Percentiles rank a stretch among this genome's conserved stretches.
Evolutionary conservation across 2,329 filamentous ascomycete species (phyloP).

Genomic region (Fusarium abutilonis): DNA sequence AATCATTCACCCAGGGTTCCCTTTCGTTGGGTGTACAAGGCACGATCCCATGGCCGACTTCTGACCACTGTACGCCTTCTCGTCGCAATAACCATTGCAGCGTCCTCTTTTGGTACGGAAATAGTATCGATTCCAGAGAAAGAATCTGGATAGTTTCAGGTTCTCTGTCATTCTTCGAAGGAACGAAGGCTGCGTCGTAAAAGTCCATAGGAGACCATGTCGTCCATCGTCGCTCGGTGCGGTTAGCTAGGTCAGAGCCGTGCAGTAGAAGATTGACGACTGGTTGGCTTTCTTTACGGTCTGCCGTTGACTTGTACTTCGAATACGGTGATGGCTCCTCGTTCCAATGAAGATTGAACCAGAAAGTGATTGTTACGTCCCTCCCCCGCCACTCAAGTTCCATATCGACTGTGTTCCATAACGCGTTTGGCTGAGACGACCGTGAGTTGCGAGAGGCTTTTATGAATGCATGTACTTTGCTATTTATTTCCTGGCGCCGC

Average conservation of each 20-base stretch:
- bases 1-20: slow-evolving; percentile 40
- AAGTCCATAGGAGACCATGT: slow-evolving; percentile 65
- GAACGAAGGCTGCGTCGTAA: slow-evolving; percentile 74
- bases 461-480: slow-evolving; percentile 36
- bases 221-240: slow-evolving; percentile 1
- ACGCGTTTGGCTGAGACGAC: slow-evolving; percentile 41
- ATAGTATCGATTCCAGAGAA: slow-evolving; percentile 63
- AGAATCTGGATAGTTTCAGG: slow-evolving; percentile 55
- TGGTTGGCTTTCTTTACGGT: slow-evolving; percentile 49
- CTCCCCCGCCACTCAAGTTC: slow-evolving; percentile 44
- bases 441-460: slow-evolving; percentile 12
- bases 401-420: slow-evolving; percentile 51
- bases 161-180: slow-evolving; percentile 56
- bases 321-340: slow-evolving; percentile 48
- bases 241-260: not conserved
- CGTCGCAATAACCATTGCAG: slow-evolving; percentile 75
- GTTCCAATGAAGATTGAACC: slow-evolving; percentile 56
- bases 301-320: slow-evolving; percentile 43
- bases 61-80: slow-evolving; percentile 67
- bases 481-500: slow-evolving; percentile 36
- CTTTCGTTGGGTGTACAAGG: slow-evolving; percentile 18
- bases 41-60: slow-evolving; percentile 30
- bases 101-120: slow-evolving; percentile 76
- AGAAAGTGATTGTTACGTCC: slow-evolving; percentile 46
- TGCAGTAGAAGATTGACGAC: slow-evolving; percentile 54